A percentile compares a stretch with the other conserved stretches of the same genome.
These are phyloP conservation scores for Phyllostachys edulis DNA, from an alignment of 176 grass and related monocot genomes.

Conservation along the genomic window DNA sequence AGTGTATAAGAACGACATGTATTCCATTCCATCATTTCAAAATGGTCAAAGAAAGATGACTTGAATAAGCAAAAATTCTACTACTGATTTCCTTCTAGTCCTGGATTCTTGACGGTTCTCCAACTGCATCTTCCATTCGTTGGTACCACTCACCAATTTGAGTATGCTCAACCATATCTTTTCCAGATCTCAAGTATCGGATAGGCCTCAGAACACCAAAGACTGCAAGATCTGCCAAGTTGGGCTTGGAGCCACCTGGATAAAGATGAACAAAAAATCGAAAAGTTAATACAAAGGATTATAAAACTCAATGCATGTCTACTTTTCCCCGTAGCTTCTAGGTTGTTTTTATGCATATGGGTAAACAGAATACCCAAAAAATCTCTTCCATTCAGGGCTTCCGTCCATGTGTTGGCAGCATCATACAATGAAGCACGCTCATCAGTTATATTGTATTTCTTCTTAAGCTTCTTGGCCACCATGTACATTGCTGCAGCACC, in stretches of 20 bases:
- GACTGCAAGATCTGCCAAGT: slow-evolving; percentile 88
- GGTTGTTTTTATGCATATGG: neutral
- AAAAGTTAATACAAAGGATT: neutral
- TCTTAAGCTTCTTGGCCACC: slow-evolving; percentile 91
- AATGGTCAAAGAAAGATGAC: neutral
- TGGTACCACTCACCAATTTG: slow-evolving; percentile 83
- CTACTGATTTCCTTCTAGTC: slow-evolving; percentile 33
- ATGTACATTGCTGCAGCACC: slow-evolving; percentile 94
- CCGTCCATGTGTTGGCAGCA: slow-evolving; percentile 74
- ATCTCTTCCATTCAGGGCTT: slow-evolving; percentile 76
- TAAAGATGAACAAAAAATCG: neutral
- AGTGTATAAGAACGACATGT: neutral
- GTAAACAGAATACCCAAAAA: slow-evolving; percentile 63
- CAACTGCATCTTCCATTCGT: slow-evolving; percentile 80
- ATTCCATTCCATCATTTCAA: neutral
- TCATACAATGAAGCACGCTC: slow-evolving; percentile 81
- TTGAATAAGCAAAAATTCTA: neutral
- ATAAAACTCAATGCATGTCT: neutral
- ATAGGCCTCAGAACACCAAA: slow-evolving; percentile 95
- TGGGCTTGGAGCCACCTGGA: slow-evolving; percentile 84
- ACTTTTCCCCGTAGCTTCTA: neutral
- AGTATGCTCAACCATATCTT: slow-evolving; percentile 90
- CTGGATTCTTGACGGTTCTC: slow-evolving; percentile 69
- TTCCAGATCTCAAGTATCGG: slow-evolving; percentile 70
- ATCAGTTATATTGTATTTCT: slow-evolving; percentile 86